Evolutionary conservation across 306 rosid genomes (phyloP).

Genomic region (Citrullus colocynthis): DNA sequence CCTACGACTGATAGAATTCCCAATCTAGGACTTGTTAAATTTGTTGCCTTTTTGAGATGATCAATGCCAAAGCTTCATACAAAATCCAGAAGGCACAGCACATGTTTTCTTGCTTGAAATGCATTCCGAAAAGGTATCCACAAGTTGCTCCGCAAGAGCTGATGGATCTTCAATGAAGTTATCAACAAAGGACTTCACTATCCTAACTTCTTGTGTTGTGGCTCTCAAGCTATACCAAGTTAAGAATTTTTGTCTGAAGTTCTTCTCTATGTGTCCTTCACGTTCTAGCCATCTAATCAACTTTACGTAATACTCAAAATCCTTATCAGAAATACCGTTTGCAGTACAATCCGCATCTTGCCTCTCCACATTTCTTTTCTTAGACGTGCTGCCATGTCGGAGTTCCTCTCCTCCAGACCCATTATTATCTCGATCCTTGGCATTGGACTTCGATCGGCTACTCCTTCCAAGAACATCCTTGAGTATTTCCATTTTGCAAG

Average conservation of each 20-base stretch:
- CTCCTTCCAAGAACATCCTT: slow-evolving; percentile 64
- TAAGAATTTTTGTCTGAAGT: slow-evolving; percentile 86
- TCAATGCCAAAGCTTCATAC: slow-evolving; percentile 96
- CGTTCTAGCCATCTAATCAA: slow-evolving; percentile 85
- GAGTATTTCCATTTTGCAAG: slow-evolving; percentile 56
- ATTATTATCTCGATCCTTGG: slow-evolving; percentile 51
- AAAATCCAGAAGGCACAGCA: slow-evolving; percentile 63
- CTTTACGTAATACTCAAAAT: slow-evolving; percentile 84
- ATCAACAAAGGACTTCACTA: slow-evolving; percentile 72
- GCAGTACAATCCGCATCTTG: slow-evolving; percentile 34
- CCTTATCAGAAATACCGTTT: slow-evolving; percentile 33
- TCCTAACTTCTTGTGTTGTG: slow-evolving; percentile 52
- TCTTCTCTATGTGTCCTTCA: slow-evolving; percentile 83
- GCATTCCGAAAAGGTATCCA: slow-evolving; percentile 77
- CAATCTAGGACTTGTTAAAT: slow-evolving; percentile 1
- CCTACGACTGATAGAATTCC: not conserved
- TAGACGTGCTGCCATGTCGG: slow-evolving; percentile 68
- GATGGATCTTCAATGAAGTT: slow-evolving; percentile 70
- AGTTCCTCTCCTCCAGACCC: slow-evolving; percentile 46
- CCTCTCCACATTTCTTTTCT: slow-evolving; percentile 50
- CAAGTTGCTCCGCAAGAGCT: slow-evolving; percentile 87
- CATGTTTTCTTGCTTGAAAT: slow-evolving; percentile 60
- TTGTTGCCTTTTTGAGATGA: not conserved
- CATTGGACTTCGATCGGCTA: slow-evolving; percentile 41
- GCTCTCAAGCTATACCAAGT: slow-evolving; percentile 97